A percentile compares a stretch with the other conserved stretches of the same genome.
Conservation (phyloP, 306 rosid genomes). For the Aeschynomene evenia region DNA sequence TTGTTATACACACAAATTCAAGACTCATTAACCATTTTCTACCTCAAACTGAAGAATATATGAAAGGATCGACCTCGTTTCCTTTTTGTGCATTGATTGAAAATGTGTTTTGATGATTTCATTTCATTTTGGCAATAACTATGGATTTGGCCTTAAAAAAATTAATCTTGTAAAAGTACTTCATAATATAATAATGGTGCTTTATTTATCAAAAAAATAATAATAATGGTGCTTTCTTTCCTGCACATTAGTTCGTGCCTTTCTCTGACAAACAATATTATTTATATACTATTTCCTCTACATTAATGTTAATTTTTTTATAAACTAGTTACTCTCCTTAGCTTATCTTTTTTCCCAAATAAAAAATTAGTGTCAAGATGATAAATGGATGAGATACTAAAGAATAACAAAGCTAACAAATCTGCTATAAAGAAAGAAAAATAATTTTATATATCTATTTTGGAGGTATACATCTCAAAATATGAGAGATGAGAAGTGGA, state of each 20-base stretch:
- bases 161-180: constrained; percentile 15
- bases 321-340: not conserved
- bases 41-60: not conserved
- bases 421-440: too few species aligned
- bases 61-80: not conserved
- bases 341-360: not conserved
- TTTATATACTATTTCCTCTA: not conserved
- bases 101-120: not conserved
- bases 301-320: not conserved
- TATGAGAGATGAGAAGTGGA: too few species aligned
- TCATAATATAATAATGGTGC: constrained; percentile 16
- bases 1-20: not conserved
- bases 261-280: not conserved
- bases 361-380: not conserved
- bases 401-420: too few species aligned
- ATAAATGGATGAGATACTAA: not conserved
- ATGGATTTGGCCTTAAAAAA: not conserved
- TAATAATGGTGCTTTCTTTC: constrained; percentile 6
- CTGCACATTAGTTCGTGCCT: constrained; percentile 16
- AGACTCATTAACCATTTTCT: not conserved
- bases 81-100: not conserved
- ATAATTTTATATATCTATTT: too few species aligned
- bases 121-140: not conserved
- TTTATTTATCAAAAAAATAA: too few species aligned
- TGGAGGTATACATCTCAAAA: too few species aligned